Conservation (phyloP, 139 green algal species). For the Chlorokybus atmophyticus region DNA sequence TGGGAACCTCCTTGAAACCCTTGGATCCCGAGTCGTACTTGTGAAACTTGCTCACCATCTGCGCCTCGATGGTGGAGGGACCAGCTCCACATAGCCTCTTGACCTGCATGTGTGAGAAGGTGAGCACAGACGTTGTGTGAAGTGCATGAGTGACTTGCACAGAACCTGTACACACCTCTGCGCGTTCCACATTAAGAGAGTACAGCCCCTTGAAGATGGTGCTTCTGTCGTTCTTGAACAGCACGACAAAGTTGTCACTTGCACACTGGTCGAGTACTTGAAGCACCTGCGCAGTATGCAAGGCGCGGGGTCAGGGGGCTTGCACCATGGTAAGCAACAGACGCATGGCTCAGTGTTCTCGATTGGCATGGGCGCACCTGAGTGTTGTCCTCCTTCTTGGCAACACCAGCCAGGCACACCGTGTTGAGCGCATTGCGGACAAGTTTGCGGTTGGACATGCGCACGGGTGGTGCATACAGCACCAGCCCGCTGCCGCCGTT, state of each 20-base stretch:
- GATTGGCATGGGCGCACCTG: too few relatives aligned
- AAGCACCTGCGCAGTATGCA: background rate
- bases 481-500: too few relatives aligned
- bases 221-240: background rate
- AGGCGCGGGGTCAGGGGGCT: too few relatives aligned
- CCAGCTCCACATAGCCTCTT: background rate
- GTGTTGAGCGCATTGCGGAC: background rate
- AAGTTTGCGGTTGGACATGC: background rate
- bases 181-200: background rate
- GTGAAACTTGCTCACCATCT: background rate
- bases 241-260: background rate
- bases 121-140: background rate
- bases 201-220: slow-evolving; percentile 1
- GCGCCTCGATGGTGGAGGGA: background rate
- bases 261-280: background rate
- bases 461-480: background rate
- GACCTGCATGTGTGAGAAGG: background rate
- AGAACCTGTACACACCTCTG: background rate
- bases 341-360: too few relatives aligned
- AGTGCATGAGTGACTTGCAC: background rate
- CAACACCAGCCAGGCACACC: background rate
- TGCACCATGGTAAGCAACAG: too few relatives aligned
- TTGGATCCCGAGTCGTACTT: slow-evolving; percentile 1
- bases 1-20: background rate
- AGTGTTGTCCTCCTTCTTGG: too few relatives aligned